A percentile compares a stretch with the other conserved stretches of the same genome.
phyloP scores from a whole-genome alignment of 1,139 yeast species.

The Zygoascus hellenicus region DNA sequence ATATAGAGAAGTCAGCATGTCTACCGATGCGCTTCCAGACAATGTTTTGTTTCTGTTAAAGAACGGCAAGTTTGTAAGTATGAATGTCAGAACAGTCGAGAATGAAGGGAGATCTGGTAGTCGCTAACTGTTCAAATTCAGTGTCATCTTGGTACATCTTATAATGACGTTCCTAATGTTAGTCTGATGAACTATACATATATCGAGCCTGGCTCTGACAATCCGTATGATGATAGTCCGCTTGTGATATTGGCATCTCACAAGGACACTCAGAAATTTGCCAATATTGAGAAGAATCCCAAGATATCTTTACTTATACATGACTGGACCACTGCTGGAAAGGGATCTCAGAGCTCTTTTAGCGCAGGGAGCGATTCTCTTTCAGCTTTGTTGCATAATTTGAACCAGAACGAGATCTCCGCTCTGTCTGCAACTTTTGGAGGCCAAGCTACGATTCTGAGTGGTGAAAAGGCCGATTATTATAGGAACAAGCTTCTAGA shows the following conservation, averaged over 20 bases:
- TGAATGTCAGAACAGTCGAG: background rate
- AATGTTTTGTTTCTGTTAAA: conserved; percentile 9
- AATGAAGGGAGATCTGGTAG: background rate
- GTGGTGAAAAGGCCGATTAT: conserved; percentile 42
- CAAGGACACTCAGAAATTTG: conserved; percentile 60
- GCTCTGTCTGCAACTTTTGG: conserved; percentile 72
- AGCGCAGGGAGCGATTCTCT: conserved; percentile 36
- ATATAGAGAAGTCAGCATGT: conserved; percentile 3
- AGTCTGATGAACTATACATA: conserved; percentile 85
- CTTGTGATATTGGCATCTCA: conserved; percentile 67
- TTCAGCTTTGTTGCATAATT: conserved; percentile 57
- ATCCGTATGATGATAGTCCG: conserved; percentile 37
- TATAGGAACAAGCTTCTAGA: conserved; percentile 55
- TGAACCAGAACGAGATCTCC: conserved; percentile 71
- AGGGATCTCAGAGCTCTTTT: conserved; percentile 32
- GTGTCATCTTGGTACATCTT: conserved; percentile 77
- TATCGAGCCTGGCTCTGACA: conserved; percentile 35
- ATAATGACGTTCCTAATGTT: conserved; percentile 68
- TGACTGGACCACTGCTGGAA: conserved; percentile 72
- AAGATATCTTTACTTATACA: conserved; percentile 75
- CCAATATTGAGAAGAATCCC: conserved; percentile 61
- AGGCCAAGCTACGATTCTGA: conserved; percentile 63
- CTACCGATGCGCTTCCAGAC: conserved; percentile 6
- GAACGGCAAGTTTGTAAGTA: conserved; percentile 10
- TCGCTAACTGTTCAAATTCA: conserved; percentile 19